These are phyloP conservation scores for Tetracladium marchalianum DNA, from an alignment of 495 filamentous ascomycete species.

Conservation along the genomic window DNA sequence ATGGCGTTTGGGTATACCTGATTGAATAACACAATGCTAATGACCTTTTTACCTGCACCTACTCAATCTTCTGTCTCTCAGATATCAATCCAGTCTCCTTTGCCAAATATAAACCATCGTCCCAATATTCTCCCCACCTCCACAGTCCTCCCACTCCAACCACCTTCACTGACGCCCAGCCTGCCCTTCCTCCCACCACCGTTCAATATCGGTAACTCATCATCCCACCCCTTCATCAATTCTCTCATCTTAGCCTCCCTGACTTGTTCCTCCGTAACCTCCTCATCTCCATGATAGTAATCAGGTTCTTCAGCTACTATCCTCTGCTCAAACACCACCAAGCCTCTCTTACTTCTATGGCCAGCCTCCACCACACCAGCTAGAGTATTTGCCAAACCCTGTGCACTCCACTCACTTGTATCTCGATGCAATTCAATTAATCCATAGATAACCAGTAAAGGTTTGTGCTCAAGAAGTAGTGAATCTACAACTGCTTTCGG, in stretches of 20 bases:
- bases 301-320: conserved; percentile 34
- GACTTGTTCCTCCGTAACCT: conserved; percentile 24
- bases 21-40: conserved; percentile 16
- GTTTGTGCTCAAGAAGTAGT: neutral
- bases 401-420: conserved; percentile 74
- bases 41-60: conserved; percentile 2
- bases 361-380: conserved; percentile 60
- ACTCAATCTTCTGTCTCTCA: neutral
- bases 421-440: conserved; percentile 56
- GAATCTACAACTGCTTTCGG: neutral
- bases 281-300: conserved; percentile 6
- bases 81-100: conserved; percentile 6
- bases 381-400: conserved; percentile 64
- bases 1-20: conserved; percentile 21
- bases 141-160: conserved; percentile 58
- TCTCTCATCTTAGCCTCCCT: conserved; percentile 4
- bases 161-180: conserved; percentile 40
- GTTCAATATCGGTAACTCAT: conserved; percentile 53
- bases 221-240: conserved; percentile 21
- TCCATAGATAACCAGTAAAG: conserved; percentile 54
- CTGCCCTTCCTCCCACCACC: conserved; percentile 38
- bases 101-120: conserved; percentile 53
- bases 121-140: conserved; percentile 51
- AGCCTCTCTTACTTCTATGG: conserved; percentile 14
- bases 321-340: conserved; percentile 18